Evolutionary conservation across 768 basidiomycete species (phyloP), one percentile per base, ranked within the genome.

Genomic region (Cubamyces lactineus): DNA sequence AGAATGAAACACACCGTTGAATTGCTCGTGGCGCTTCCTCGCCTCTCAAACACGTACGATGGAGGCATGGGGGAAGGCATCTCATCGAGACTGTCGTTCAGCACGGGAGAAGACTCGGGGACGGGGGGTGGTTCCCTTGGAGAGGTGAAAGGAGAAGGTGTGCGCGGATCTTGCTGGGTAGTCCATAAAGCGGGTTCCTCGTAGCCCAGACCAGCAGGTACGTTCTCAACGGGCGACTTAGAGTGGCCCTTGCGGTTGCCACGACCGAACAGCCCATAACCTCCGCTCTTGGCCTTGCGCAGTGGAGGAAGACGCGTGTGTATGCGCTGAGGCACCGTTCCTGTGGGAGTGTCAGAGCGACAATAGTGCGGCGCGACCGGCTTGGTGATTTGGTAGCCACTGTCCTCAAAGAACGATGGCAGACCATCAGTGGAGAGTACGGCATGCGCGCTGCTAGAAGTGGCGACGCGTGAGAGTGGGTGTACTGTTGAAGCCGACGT

Each of bases 21-120:
- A 23, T 48, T 66, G 43, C 68, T 69, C 17, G 67, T 57, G 23
- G 69, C 64, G 47, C 71, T 71, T 3, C 69, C 71, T 13, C 71
- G 60, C 16, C 71, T 43, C 48, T 63, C 67, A 47, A 66, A 70
- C 9, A 70, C 71, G 39, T 70, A 70, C 11, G 57, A 53, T 9
- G 71, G 69, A 1, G 65, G 62, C 48, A 67, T 53, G 23, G 66
- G 42, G 0, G 47, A 50, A 15, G 54, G 55, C 2, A 54, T 45
- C 9, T 59, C 60, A n/a, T 62, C 61, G n/a, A 59, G 46, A 17
- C 39, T 28, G 16, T 57, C 57, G 42, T 40, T 34, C 23, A 40
- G 40, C 16, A 42, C 11, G 1, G 53, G 51, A 19, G 40, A 28
- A 15, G 23, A 5, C 17, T 42, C 56, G 17, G 66, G 66, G 8